A percentile compares a stretch with the other conserved stretches of the same genome.
These are phyloP conservation scores for Ganoderma multipileum DNA, from an alignment of 1,284 basidiomycete genomes.

Conservation along the genomic window DNA sequence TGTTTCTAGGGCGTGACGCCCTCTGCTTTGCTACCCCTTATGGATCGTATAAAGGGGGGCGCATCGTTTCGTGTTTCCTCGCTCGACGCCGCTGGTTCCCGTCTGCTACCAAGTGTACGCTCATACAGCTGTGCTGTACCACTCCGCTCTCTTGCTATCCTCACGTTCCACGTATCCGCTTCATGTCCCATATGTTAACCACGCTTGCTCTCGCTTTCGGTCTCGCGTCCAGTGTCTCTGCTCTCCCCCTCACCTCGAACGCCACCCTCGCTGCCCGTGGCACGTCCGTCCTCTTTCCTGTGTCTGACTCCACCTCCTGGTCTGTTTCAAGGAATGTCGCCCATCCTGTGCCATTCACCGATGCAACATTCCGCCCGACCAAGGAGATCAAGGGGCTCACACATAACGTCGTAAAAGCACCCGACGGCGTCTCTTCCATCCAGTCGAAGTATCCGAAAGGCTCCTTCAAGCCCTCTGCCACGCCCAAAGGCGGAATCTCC, in stretches of 20 bases:
- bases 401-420: conserved; percentile 50
- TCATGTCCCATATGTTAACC: conserved; percentile 16
- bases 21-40: conserved; percentile 5
- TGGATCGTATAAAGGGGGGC: conserved; percentile 19
- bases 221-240: conserved; percentile 25
- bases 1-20: conserved; percentile 1
- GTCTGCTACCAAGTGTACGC: conserved; percentile 11
- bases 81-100: conserved; percentile 30
- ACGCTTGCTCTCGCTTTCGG: conserved; percentile 25
- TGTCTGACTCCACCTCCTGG: conserved; percentile 46
- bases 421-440: conserved; percentile 55
- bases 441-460: conserved; percentile 62
- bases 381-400: conserved; percentile 44
- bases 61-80: neutral
- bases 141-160: conserved; percentile 1
- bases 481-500: conserved; percentile 63
- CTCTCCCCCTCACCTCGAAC: conserved; percentile 21
- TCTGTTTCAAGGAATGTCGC: conserved; percentile 44
- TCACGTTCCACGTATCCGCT: neutral
- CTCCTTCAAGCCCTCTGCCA: conserved; percentile 64
- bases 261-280: conserved; percentile 13
- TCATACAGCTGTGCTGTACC: conserved; percentile 21
- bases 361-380: conserved; percentile 50
- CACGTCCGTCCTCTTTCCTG: conserved; percentile 50
- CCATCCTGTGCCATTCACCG: conserved; percentile 47